Evolutionary conservation across 1,284 basidiomycete genomes (phyloP).

Genomic region (Pholiota adiposa): DNA sequence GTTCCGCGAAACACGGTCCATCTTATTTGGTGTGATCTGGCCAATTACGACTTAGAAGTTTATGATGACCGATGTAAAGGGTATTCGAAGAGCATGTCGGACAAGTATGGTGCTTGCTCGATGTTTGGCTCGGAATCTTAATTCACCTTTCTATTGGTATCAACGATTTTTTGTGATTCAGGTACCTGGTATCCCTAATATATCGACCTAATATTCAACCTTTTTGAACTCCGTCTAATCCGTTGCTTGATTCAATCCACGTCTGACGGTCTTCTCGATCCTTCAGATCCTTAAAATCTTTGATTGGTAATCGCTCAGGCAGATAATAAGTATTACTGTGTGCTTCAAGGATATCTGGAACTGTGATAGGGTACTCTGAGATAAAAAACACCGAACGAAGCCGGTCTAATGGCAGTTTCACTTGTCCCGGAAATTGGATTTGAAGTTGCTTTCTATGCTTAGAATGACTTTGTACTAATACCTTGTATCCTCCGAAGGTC

Average conservation of each 20-base stretch:
- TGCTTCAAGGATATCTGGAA: not conserved
- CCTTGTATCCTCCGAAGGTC: conserved; percentile 33
- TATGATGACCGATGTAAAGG: not conserved
- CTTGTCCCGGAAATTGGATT: not conserved
- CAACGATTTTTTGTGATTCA: not conserved
- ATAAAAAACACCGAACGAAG: not conserved
- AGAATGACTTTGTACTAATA: conserved; percentile 10
- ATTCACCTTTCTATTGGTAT: not conserved
- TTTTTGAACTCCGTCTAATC: not conserved
- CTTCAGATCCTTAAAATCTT: not conserved
- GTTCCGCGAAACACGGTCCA: conserved; percentile 5
- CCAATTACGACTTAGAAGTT: conserved; percentile 5
- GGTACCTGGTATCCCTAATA: not conserved
- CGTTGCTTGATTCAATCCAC: not conserved
- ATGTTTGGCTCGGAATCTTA: not conserved
- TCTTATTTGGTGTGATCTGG: conserved; percentile 1
- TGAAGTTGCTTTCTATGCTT: not conserved
- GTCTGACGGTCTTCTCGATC: not conserved
- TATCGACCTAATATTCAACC: not conserved
- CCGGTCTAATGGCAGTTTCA: not conserved
- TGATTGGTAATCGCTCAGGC: not conserved
- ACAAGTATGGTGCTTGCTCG: not conserved
- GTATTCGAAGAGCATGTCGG: not conserved
- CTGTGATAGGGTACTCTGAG: not conserved
- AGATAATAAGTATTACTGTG: not conserved